Base-by-base conservation (phyloP, 164 flowering plant species). In the Stephania yunnanensis region DNA sequence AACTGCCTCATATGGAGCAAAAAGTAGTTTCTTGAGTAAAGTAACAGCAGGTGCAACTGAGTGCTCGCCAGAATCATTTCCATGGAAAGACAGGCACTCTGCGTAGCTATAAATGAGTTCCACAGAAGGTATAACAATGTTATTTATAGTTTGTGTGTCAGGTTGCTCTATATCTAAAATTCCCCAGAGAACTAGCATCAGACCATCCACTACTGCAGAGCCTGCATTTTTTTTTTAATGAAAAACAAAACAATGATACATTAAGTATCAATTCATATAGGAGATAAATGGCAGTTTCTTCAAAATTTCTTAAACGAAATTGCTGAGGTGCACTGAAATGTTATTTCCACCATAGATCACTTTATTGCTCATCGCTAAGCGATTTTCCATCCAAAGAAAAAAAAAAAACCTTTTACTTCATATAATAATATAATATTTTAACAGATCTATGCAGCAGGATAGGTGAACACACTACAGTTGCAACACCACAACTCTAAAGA, bases 81-180 rank as follows among this genome's bases (percentile, higher is more conserved):
- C 93, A 81, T 89, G 90, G 67, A 91, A 83, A 71, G 95, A 90
- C 82, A 94, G 80, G 81, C 98, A 96, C 80, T 96, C 99, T 25
- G 99, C 98, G 88, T 92, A 96, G 79, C 95, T 88, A 76, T 92
- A 94, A 64, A 96, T 92, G 17, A 96, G 93, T 71, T 96, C 99
- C 70, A 96, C 99, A 67, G 97, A 89, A 12, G 97, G 88, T 53
- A 96, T 80, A 36, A 94, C 98, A 77, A 96, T 88, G 78, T 87
- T 94, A 81, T 92, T 96, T 87, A 91, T 90, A 25, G 98, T 92
- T 76, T 90, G 99, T 46, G 98, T 89, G 80, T 90, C 97, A 50
- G 92, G 97, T 82, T 89, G 97, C 88, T 94, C 98, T 13, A 89
- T 78, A 77, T 96, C 97, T 85, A 96, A 83, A 80, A 96, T 94